Conservation (phyloP, 106 monocot species). For the Dendrobium nobile region DNA sequence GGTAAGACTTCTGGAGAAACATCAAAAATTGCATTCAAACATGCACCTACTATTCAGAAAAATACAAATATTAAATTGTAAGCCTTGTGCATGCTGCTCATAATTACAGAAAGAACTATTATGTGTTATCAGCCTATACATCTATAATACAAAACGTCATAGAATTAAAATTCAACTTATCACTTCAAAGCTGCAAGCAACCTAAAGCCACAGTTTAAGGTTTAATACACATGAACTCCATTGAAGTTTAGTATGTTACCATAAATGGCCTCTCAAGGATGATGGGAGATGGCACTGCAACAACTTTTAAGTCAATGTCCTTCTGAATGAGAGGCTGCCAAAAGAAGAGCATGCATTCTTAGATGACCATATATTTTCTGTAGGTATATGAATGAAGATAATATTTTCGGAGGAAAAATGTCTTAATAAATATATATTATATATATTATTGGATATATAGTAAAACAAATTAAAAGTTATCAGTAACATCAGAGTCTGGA, state of each 20-base stretch:
- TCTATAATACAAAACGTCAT: not conserved
- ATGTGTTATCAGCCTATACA: not conserved
- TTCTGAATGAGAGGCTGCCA: constrained; percentile 54
- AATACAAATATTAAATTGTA: not conserved
- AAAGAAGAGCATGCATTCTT: constrained; percentile 5
- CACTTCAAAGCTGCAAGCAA: not conserved
- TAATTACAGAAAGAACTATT: not conserved
- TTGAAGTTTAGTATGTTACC: constrained; percentile 31
- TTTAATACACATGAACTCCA: not conserved
- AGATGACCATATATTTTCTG: constrained; percentile 1
- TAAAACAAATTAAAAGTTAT: not conserved
- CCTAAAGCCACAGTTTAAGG: not conserved
- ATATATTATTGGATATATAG: not conserved
- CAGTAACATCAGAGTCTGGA: not conserved
- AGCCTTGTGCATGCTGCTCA: not conserved
- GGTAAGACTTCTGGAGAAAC: too few species aligned
- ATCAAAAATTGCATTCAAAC: too few species aligned
- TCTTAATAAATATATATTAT: not conserved
- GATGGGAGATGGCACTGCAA: constrained; percentile 59
- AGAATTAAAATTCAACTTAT: not conserved
- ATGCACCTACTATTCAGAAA: not conserved
- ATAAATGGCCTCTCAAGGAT: constrained; percentile 65
- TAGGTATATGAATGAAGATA: not conserved
- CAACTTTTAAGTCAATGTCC: constrained; percentile 54
- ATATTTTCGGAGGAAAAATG: not conserved